phyloP scores from a whole-genome alignment of 1,284 basidiomycete genomes.

The Coniferiporia sulphurascens region DNA sequence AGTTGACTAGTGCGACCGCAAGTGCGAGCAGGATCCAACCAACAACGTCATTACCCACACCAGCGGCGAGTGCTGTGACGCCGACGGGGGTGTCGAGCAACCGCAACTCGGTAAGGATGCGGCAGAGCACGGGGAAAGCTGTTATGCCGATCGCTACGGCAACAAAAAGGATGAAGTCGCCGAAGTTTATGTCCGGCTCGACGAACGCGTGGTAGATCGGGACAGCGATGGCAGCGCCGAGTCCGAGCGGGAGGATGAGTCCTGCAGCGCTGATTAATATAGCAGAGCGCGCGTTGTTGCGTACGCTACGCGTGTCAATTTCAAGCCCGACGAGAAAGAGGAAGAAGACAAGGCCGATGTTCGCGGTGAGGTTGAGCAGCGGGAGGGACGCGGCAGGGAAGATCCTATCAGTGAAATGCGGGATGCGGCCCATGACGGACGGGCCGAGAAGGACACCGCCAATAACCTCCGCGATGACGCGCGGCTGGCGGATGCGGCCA shows the following conservation, averaged over 20 bases:
- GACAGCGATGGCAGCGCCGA: constrained; percentile 59
- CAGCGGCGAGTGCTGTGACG: constrained; percentile 61
- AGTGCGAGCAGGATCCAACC: constrained; percentile 49
- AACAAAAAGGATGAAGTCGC: constrained; percentile 66
- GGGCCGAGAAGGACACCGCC: constrained; percentile 79
- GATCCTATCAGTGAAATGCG: constrained; percentile 62
- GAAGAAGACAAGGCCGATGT: constrained; percentile 86
- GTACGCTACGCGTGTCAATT: constrained; percentile 69
- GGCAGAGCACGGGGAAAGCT: constrained; percentile 63
- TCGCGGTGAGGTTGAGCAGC: constrained; percentile 77
- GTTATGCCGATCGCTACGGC: constrained; percentile 63
- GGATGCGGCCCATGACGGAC: constrained; percentile 73
- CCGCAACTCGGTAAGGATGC: constrained; percentile 44
- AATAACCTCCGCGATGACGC: constrained; percentile 86
- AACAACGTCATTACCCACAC: constrained; percentile 69
- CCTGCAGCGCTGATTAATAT: constrained; percentile 47
- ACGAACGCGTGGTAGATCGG: constrained; percentile 62
- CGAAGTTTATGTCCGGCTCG: constrained; percentile 47
- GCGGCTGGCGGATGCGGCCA: constrained; percentile 70
- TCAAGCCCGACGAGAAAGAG: constrained; percentile 88
- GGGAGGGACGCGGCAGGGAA: constrained; percentile 74
- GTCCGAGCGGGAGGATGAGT: constrained; percentile 61
- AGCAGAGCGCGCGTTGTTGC: constrained; percentile 41
- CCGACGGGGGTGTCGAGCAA: constrained; percentile 62
- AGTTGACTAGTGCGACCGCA: constrained; percentile 59